Base-by-base conservation (phyloP, 2,329 filamentous ascomycete genomes). In the Penicillium sclerotigenum region DNA sequence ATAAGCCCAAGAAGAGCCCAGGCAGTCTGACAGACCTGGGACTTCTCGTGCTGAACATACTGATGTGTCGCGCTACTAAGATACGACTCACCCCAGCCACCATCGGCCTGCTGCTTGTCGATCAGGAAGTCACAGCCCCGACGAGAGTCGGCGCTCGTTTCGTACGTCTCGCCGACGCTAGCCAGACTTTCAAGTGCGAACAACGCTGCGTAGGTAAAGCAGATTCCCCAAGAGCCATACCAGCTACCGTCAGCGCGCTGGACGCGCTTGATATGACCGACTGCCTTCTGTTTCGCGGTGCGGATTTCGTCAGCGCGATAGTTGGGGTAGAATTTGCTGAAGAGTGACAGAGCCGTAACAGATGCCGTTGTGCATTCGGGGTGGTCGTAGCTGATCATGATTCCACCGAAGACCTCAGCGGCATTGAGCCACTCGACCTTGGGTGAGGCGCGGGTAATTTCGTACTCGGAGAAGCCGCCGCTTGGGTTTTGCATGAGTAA, bases 371-470 rank as follows among this genome's bases (percentile, higher is more conserved):
- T 99, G 78, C 94, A 99, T 74, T 99, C 94, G 0, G 93, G 91
- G 69, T 99, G 97, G 72, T 96, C 91, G 72, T 99, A 99, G 70
- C 97, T 93, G 52, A 99, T 88, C 94, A 99, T 99, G 76, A 99
- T 99, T 20, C 87, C 84, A 14, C 91, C 92, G 73, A 99, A 99
- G 0, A 99, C 92, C 72, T 99, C 94, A 1, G 94, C 94, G 0
- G 93, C 93, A 68, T 99, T 99, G 41, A 99, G 83, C 71, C 87
- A 81, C 73, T 99, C 94, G 63, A 97, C 73, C 63, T 83, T 84
- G 63, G 89, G 81, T 10, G 89, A 88, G 2, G 88, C 93, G 26
- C 94, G 85, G 1, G 87, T 88, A 1, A 84, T 84, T 70, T 99
- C 94, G 71, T 99, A 99, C 16, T 91, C 94, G 0, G 91, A 89